Conservation (phyloP, 2,329 filamentous ascomycete species). For the Sclerotinia sclerotiorum region DNA sequence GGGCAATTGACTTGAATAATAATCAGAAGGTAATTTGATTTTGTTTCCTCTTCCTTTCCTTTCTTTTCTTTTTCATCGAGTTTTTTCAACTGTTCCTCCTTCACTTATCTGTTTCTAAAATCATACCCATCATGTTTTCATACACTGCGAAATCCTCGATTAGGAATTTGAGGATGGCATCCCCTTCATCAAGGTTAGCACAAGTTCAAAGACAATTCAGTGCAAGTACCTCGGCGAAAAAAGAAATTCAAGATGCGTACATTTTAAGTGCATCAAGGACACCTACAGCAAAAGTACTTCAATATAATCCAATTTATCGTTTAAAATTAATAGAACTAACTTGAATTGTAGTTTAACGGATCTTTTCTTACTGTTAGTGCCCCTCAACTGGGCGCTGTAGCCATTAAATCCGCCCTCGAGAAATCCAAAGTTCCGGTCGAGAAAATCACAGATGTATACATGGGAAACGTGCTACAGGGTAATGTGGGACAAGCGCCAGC, state of each 20-base stretch:
- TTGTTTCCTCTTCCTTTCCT: background rate
- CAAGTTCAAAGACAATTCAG: conserved; percentile 53
- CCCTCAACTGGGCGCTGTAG: conserved; percentile 83
- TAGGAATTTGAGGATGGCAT: conserved; percentile 29
- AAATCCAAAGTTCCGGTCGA: conserved; percentile 80
- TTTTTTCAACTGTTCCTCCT: background rate
- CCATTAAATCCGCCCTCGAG: conserved; percentile 85
- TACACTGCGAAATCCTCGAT: conserved; percentile 35
- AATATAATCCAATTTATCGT: conserved; percentile 41
- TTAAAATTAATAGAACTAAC: background rate
- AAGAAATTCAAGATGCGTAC: conserved; percentile 86
- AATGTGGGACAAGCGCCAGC: conserved; percentile 87
- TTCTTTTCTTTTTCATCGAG: background rate
- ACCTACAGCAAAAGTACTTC: conserved; percentile 75
- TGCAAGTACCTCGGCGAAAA: conserved; percentile 47
- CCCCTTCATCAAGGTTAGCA: conserved; percentile 42
- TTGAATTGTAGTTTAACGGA: conserved; percentile 78
- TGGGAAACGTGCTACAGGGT: conserved; percentile 91
- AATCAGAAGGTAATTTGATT: background rate
- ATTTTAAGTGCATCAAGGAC: conserved; percentile 89
- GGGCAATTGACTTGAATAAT: conserved; percentile 7
- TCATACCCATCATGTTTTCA: conserved; percentile 38
- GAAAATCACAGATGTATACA: conserved; percentile 89
- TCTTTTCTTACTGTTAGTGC: conserved; percentile 80
- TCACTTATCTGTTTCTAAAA: background rate